Evolutionary conservation across 1,139 yeast species (phyloP), one percentile per base, ranked within the genome.

Genomic region (Eremothecium gossypii): DNA sequence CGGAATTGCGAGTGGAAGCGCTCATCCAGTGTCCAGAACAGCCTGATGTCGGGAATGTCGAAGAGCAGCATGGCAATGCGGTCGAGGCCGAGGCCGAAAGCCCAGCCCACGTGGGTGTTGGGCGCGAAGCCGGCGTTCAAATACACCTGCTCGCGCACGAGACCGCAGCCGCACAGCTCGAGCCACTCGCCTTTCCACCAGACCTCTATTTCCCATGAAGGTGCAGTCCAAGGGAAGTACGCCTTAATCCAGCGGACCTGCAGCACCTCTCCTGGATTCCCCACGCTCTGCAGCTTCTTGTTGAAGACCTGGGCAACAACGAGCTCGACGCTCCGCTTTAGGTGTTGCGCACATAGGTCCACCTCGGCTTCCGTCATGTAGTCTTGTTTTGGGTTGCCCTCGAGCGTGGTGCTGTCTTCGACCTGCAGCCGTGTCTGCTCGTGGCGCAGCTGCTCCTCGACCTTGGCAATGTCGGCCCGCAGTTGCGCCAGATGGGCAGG

Each of bases 131-230:
- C 93, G 1, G 96, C 75, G 50, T 81, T 83, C 30, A 76, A 66
- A 39, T 87, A 68, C 1, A 91, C 94, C 40, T 77, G 77, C 53
- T 86, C 84, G 54, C 77, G 79, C 3, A 87, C 95, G 38, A 91
- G 73, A 23, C 99, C 99, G 63, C 95, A 85, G 1, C 99, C 99
- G 58, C 96, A 86, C 62, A 95, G 80, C 66, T 91, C 99, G 34
- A 91, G 70, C 98, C 98, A 93, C 53, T 89, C 95, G 34, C 94
- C 95, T 60, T 89, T 85, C 97, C 97, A 93, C 93, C 95, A 89
- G 5, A 91, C 95, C 64, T 91, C 99, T 52, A 93, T 86, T 58
- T 91, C 97, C 91, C 95, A 91, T 29, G 96, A 85, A 6, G 99
- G 99, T 1, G 95, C 79, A 2, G 99, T 91, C 96, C 97, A 91